phyloP scores from a whole-genome alignment of 352 stramenopile species.

The Pythium utonaiense region DNA sequence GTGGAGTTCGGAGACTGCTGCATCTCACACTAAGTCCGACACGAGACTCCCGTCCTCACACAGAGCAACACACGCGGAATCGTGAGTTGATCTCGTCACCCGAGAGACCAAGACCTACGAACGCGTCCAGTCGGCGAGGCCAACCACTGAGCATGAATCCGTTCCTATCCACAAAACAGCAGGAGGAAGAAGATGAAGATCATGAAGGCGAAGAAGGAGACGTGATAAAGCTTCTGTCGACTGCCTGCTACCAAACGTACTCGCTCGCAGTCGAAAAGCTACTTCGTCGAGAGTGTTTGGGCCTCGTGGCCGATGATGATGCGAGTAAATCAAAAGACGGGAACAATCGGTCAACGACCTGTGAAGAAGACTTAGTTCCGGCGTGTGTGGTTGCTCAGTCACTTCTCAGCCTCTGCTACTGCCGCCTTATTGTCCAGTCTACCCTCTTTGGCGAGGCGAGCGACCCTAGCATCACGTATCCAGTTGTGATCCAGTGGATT shows the following conservation, averaged over 20 bases:
- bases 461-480: not conserved
- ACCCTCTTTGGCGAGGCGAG: constrained; percentile 1
- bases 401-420: constrained; percentile 7
- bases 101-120: not conserved
- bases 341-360: not conserved
- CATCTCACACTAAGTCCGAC: constrained; percentile 14
- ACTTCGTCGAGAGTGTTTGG: constrained; percentile 1
- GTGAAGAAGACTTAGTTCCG: constrained; percentile 16
- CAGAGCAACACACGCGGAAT: constrained; percentile 15
- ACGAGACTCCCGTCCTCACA: constrained; percentile 9
- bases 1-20: not conserved
- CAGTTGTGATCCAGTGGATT: constrained; percentile 6
- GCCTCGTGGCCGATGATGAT: not conserved
- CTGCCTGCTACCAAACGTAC: not conserved
- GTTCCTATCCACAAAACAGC: constrained; percentile 5
- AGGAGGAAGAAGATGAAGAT: constrained; percentile 9
- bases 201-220: not conserved
- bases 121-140: not conserved
- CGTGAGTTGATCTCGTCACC: not conserved
- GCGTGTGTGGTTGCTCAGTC: constrained; percentile 10
- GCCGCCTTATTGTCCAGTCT: constrained; percentile 3
- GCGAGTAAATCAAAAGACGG: not conserved
- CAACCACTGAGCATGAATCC: constrained; percentile 4
- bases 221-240: not conserved
- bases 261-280: not conserved